Base-by-base conservation (phyloP, 148 eudicot species). In the Rhododendron griersonianum region DNA sequence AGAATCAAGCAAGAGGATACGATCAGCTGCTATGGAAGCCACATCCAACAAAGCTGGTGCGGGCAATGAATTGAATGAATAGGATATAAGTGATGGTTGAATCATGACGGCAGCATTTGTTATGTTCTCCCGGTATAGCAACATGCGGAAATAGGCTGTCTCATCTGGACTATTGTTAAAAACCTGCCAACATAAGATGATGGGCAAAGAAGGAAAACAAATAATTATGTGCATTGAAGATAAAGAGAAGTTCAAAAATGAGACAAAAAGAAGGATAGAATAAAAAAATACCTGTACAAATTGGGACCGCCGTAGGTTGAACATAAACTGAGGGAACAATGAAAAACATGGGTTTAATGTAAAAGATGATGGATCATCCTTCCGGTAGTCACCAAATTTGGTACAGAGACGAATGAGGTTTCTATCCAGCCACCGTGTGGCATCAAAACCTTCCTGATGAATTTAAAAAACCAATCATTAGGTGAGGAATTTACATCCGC, bases 151-250 rank as follows among this genome's bases (percentile, higher is more conserved):
- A 87, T 94, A 96, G 86, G 99, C 99, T 3, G 99, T 95, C 92
- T 96, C 99, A 92, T 96, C 99, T 14, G 99, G 99, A 90, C 99
- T 96, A 86, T 95, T 96, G 87, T 96, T 96, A 55, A 94, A 96
- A 48, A 96, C 99, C 99, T 95, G 89, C 30, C 8, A 35, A 14
- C 11, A 33, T 18, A 25, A 16, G 16, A 71, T 21, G 75, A 51
- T 9, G 11, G 23, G 19, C 47, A 53, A 77, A 37, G 15, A 53
- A 75, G 9, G 37, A 63, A 50, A 86, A 51, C 28, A 88, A 59
- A 14, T 33, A n/a, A 30, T 55, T 16, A 50, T 10, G 57, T 21
- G 76, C 77, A 21, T 11, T 53, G 28, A 28, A 28, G 75, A 69
- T 69, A 28, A 69, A 69, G 37, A 28, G 53, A 7, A 41, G 82